Evolutionary conservation across 2,329 filamentous ascomycete species (phyloP), one percentile per base, ranked within the genome.

Genomic region (Ophiostoma sp.): DNA sequence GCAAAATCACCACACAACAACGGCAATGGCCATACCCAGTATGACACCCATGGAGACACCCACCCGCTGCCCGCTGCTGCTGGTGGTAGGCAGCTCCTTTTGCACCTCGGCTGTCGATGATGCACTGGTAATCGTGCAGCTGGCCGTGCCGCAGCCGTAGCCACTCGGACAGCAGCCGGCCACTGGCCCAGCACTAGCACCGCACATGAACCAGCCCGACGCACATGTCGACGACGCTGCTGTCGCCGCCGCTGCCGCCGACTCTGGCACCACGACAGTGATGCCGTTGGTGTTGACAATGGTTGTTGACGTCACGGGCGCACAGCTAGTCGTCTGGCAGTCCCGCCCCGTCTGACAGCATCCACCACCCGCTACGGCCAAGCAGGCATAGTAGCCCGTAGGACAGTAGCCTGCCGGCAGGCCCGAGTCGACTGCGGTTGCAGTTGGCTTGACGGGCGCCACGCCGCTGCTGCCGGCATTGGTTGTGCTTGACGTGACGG

Each of bases 381-480:
- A 87, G 79, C 94, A 98, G 68, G 92, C 90, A 79, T 98, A 98
- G 82, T 94, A 98, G 2, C 94, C 94, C 0, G 90, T 94, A 0
- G 94, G 94, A 75, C 94, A 98, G 75, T 85, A 82, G 41, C 79
- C 79, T 20, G 78, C 74, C 0, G 81, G 77, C 15, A 82, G 78
- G 71, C 76, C 74, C 70, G 77, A 73, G 65, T 67, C 75, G 73
- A 81, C 80, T 68, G 77, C 74, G 66, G 78, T 77, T 15, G 5
- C 15, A 3, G 81, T 84, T 3, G 83, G 85, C 20, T 84, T 81
- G 75, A 83, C 81, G 0, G 85, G 83, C 1, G 82, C 77, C 13
- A 78, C 80, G 67, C 79, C 78, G 54, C 80, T 82, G 5, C 33
- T 65, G 33, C 20, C 35, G 1, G 60, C 17, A 10, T 17, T 33